Base-by-base conservation (phyloP, 2,329 filamentous ascomycete genomes). In the Escovopsis sp. region DNA sequence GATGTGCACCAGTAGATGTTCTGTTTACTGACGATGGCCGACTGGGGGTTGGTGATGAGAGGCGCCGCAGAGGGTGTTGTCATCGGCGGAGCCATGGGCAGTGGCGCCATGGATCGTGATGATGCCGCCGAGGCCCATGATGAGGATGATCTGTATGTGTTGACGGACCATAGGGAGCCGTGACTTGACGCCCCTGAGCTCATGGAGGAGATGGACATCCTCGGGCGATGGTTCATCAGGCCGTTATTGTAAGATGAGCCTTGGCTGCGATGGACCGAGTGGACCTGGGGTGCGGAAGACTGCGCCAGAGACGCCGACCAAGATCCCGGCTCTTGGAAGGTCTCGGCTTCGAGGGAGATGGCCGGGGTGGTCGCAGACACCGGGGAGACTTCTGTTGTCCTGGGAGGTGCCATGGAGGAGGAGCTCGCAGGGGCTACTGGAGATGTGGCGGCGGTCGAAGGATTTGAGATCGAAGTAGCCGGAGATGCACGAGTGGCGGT, bases 1-100 rank as follows among this genome's bases (percentile, higher is more conserved):
- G 65, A 67, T 4, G 66, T 70, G 47, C 66, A 70, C 66, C 66
- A 70, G 51, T 70, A 70, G 19, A 67, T 63, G 41, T 68, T 66
- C 32, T 58, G 57, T 45, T 57, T 56, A 37, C 46, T 54, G 35
- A 48, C 44, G 37, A 47, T 45, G 34, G 47, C 45, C 19, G 45
- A 38, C 21, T 51, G 50, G 15, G 50, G 44, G 19, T 54, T 53
- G 31, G 52, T 54, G n/a, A 56, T 48, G n/a, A 53, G 44, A 5
- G 50, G 43, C 29, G 50, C 48, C 39, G 44, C 48, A 39, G 45
- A 44, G 9, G 43, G 33, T 2, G 46, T 43, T 17, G 49, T 43
- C 16, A 46, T 47, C 11, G 52, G 48, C 11, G 54, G 55, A 7
- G 53, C 53, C 39, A 59, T 48, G 19, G 58, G 50, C 27, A 61